Evolutionary conservation across 495 filamentous ascomycete genomes (phyloP), one percentile per base, ranked within the genome.

Genomic region (Stereocaulon alpinum): DNA sequence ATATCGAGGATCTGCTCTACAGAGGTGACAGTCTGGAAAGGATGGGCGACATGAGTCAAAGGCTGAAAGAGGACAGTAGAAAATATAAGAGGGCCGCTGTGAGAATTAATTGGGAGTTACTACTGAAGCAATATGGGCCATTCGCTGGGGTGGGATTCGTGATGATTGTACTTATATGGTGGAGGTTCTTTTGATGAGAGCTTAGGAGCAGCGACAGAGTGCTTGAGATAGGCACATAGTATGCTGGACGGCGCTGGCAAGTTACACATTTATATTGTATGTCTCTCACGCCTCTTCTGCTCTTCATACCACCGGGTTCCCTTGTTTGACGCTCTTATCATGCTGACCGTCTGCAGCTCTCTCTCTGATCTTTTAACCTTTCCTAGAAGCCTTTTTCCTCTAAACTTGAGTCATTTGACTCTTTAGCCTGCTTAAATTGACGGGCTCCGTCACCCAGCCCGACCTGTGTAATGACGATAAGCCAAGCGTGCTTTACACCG

Each of bases 1-100:
- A 99, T 71, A 99, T 99, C 67, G 93, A 99, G 76, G 93, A 99
- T 70, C 72, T 99, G 68, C 71, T 99, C 59, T 99, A 99, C 68
- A 79, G 93, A 56, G 93, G 93, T 10, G 93, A 97, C 68, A 93
- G 86, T 67, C 73, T 99, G 62, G 94, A 99, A 74, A 80, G 89
- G 56, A 99, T 99, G 93, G 94, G 93, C 30, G 93, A 97, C 73
- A 82, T 97, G 73, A 93, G 87, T 51, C 83, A 82, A 43, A 73
- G 90, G 60, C 68, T 99, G 70, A 78, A 87, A 47, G 93, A 99
- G 66, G 93, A 99, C 70, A 92, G 87, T 68, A 86, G 83, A 73
- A 96, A 95, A 71, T 99, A 99, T 73, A 82, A 83, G 66, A 83
- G 84, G 69, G 91, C 93, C 5, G 94, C 93, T 0, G 91, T 96